Evolutionary conservation across 2,329 filamentous ascomycete genomes (phyloP), one percentile per base, ranked within the genome.

Genomic region (Eurotiales sp.): DNA sequence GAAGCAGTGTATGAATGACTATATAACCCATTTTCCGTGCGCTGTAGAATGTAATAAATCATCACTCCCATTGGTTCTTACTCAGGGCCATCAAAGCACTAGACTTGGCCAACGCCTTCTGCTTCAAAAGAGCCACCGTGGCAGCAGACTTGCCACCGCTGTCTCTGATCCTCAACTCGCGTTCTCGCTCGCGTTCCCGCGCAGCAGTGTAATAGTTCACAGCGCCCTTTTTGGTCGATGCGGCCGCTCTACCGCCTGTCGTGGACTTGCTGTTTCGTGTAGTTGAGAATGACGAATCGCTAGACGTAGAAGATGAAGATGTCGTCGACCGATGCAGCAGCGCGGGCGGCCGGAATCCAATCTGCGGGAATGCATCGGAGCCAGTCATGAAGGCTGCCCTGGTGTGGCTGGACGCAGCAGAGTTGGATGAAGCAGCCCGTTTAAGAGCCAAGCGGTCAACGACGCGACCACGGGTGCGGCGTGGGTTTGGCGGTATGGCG

Each of bases 171-270:
- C 67, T 72, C 42, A 81, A 73, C 57, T 75, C 74, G 60, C 72
- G 76, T 59, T 82, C 79, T 15, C 81, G 73, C 68, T 84, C 81
- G 59, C 75, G 76, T 63, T 83, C 81, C 50, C 82, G 68, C 2
- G 79, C 78, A 55, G 80, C 71, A 19, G 71, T 67, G 50, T 73
- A 80, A 17, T 79, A 82, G 57, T 83, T 81, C 8, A 84, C 79
- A 41, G 78, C 78, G 23, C 77, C 80, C 69, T 78, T 82, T 61
- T 80, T 82, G n/a, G 74, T 77, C 12, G 78, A 76, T 47, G 70
- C 56, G 1, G 71, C 67, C 5, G 66, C 59, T 41, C 67, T 60
- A 27, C 58, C 58, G 54, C 64, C 57, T 51, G 68, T 67, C 6
- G 55, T 21, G 2, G 37, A 17, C 42, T 50, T 50, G 15, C 37